Evolutionary conservation across 2,329 filamentous ascomycete species (phyloP).

Genomic region (Colletotrichum horii): DNA sequence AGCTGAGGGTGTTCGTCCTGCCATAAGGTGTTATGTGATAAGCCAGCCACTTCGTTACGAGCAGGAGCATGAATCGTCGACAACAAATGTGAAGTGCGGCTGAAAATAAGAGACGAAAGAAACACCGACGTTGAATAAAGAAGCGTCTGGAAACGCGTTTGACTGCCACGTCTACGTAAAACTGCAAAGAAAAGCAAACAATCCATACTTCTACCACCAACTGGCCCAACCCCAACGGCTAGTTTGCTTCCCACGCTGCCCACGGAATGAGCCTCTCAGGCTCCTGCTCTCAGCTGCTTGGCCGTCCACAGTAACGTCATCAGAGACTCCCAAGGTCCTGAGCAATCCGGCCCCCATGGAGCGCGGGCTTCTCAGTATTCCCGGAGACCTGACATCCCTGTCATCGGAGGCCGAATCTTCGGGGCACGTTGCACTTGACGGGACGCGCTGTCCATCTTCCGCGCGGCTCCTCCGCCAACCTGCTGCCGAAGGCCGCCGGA

Average conservation of each 20-base stretch:
- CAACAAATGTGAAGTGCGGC: background rate
- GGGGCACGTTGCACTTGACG: constrained; percentile 16
- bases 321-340: background rate
- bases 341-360: constrained; percentile 9
- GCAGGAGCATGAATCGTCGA: background rate
- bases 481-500: background rate
- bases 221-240: constrained; percentile 11
- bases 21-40: background rate
- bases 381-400: background rate
- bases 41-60: background rate
- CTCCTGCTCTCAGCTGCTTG: background rate
- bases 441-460: background rate
- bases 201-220: constrained; percentile 12
- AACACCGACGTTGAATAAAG: background rate
- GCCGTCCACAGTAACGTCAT: background rate
- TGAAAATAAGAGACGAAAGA: background rate
- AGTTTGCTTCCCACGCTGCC: background rate
- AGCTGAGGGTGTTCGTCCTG: background rate
- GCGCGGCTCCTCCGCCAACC: background rate
- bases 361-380: constrained; percentile 5
- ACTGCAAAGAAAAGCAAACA: background rate
- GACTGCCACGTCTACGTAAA: background rate
- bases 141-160: background rate
- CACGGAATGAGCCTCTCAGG: background rate
- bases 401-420: background rate